These are phyloP conservation scores for Mallotus japonicus DNA, from an alignment of 441 rosid genomes.

Conservation along the genomic window DNA sequence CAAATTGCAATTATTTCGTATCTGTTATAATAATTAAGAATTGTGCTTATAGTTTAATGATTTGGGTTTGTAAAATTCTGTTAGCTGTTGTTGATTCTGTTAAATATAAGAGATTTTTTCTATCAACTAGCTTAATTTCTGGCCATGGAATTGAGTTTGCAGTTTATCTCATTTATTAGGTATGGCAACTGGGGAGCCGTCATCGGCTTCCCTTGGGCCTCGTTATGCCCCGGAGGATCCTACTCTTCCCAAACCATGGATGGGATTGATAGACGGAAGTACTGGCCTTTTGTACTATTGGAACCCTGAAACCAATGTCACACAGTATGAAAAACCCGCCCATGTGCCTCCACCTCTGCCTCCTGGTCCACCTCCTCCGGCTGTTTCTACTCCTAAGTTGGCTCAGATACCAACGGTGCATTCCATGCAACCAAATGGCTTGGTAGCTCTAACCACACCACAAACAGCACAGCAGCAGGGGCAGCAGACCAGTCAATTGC, in stretches of 20 bases:
- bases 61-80: too few species aligned
- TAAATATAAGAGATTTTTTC: too few species aligned
- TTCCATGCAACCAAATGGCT: conserved; percentile 40
- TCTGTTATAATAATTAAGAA: too few species aligned
- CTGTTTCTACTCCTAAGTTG: conserved; percentile 47
- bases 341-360: conserved; percentile 54
- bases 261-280: conserved; percentile 85
- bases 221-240: conserved; percentile 92
- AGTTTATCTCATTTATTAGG: background rate
- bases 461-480: conserved; percentile 35
- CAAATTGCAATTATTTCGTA: too few species aligned
- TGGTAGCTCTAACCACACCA: conserved; percentile 37
- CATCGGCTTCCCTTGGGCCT: conserved; percentile 58
- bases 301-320: conserved; percentile 89
- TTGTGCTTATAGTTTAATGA: too few species aligned
- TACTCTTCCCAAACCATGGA: conserved; percentile 89
- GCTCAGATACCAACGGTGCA: conserved; percentile 58
- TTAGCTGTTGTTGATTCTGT: too few species aligned
- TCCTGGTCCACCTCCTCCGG: conserved; percentile 48
- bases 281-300: conserved; percentile 73
- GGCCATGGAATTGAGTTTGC: too few species aligned
- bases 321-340: conserved; percentile 85
- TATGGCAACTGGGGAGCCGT: conserved; percentile 64
- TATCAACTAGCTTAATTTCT: too few species aligned
- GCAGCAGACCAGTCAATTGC: conserved; percentile 41